Evolutionary conservation across 768 basidiomycete species (phyloP).

Genomic region (Butyriboletus loyo): DNA sequence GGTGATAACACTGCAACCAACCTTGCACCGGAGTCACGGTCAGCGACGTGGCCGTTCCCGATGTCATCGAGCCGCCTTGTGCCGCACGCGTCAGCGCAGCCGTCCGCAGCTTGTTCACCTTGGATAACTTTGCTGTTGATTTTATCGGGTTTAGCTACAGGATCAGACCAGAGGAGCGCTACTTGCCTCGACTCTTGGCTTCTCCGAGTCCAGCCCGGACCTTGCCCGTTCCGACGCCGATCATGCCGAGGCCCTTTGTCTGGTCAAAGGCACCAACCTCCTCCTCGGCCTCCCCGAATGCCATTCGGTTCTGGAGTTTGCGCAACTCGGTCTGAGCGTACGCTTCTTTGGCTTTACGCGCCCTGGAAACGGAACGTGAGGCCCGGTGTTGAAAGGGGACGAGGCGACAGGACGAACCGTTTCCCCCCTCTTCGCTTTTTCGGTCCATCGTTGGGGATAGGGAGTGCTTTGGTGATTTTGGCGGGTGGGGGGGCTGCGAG

Average conservation of each 20-base stretch:
- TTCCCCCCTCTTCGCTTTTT: conserved; percentile 96
- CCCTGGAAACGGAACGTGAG: conserved; percentile 44
- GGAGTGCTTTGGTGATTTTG: conserved; percentile 90
- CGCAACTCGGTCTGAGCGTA: conserved; percentile 95
- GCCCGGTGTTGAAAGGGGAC: background rate
- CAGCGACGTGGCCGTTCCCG: conserved; percentile 88
- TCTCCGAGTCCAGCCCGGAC: conserved; percentile 87
- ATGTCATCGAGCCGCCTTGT: conserved; percentile 48
- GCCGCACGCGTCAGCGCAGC: conserved; percentile 79
- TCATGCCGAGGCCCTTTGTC: conserved; percentile 98
- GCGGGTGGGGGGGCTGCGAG: conserved; percentile 91
- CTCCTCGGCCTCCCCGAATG: conserved; percentile 91
- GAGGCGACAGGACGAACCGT: conserved; percentile 50
- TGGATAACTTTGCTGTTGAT: conserved; percentile 85
- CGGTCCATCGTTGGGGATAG: conserved; percentile 91
- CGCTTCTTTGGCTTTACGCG: conserved; percentile 97
- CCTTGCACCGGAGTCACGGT: conserved; percentile 97
- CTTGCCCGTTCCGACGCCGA: conserved; percentile 82
- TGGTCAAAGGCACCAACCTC: conserved; percentile 97
- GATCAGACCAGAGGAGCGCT: background rate
- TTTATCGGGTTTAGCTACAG: background rate
- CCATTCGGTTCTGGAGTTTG: conserved; percentile 96
- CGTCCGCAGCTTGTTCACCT: conserved; percentile 88
- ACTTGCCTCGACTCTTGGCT: conserved; percentile 84
- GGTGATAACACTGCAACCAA: conserved; percentile 26